Evolutionary conservation across 192 early-diverging fungal genomes (phyloP).

Genomic region (Podila epigama): DNA sequence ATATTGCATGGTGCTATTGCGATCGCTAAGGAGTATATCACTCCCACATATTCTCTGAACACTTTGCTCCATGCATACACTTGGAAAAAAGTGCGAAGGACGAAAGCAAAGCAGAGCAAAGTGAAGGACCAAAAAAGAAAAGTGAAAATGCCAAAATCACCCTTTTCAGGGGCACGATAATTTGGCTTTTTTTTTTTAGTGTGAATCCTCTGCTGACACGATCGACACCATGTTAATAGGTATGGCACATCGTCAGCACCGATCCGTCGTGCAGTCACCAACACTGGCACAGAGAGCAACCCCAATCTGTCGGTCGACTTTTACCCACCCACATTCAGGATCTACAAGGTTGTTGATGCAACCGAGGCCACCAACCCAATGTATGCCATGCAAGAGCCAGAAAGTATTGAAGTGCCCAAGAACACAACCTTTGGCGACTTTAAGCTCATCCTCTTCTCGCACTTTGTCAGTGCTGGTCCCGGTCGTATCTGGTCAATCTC

Average conservation of each 20-base stretch:
- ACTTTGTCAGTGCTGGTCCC: conserved; percentile 5
- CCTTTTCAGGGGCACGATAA: no score
- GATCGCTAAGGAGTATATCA: no score
- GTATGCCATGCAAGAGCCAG: conserved; percentile 17
- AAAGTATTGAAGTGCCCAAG: conserved; percentile 28
- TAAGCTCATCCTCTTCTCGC: conserved; percentile 9
- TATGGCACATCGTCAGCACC: conserved; percentile 51
- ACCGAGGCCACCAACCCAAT: conserved; percentile 2
- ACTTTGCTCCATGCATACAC: no score
- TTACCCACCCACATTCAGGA: conserved; percentile 47
- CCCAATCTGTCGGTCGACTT: conserved; percentile 46
- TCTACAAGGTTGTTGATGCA: conserved; percentile 39
- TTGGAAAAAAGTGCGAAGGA: no score
- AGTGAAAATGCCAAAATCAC: neutral
- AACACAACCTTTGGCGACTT: conserved; percentile 34
- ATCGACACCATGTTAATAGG: conserved; percentile 17
- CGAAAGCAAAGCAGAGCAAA: no score
- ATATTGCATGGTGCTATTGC: no score
- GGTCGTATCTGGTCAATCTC: conserved; percentile 35
- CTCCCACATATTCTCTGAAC: no score
- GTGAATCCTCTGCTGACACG: conserved; percentile 19
- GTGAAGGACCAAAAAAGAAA: neutral
- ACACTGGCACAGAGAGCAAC: conserved; percentile 10
- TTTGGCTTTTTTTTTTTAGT: conserved; percentile 12
- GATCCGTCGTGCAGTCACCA: conserved; percentile 42